phyloP scores from a whole-genome alignment of 495 filamentous ascomycete species.

The Trichocladium uniseriatum region DNA sequence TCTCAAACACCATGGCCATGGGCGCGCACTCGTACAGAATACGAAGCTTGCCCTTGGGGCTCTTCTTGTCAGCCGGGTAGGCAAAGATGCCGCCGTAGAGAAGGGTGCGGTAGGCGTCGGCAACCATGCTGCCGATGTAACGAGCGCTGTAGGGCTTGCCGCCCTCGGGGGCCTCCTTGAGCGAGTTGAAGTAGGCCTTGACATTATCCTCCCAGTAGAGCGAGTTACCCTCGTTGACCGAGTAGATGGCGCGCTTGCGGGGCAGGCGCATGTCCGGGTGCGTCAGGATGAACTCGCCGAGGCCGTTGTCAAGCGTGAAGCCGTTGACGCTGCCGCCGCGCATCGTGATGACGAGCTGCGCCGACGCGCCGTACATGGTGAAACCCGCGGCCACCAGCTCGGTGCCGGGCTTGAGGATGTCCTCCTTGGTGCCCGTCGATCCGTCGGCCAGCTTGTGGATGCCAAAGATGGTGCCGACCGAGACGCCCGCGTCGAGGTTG shows the following conservation, averaged over 20 bases:
- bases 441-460: slow-evolving; percentile 76
- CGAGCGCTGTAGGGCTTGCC: slow-evolving; percentile 89
- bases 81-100: slow-evolving; percentile 96
- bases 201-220: slow-evolving; percentile 89
- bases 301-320: slow-evolving; percentile 90
- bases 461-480: slow-evolving; percentile 95
- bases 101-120: slow-evolving; percentile 91
- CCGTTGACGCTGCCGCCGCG: slow-evolving; percentile 86
- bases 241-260: slow-evolving; percentile 76
- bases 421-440: slow-evolving; percentile 62
- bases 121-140: slow-evolving; percentile 97
- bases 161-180: slow-evolving; percentile 62
- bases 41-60: slow-evolving; percentile 91
- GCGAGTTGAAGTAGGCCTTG: slow-evolving; percentile 76
- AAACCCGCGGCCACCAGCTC: slow-evolving; percentile 91
- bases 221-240: slow-evolving; percentile 96
- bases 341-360: slow-evolving; percentile 96
- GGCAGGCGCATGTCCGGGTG: slow-evolving; percentile 92
- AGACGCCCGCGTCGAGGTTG: slow-evolving; percentile 96
- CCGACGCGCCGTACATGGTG: slow-evolving; percentile 98
- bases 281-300: slow-evolving; percentile 97
- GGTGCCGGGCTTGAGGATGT: slow-evolving; percentile 78
- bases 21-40: slow-evolving; percentile 98
- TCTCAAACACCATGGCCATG: slow-evolving; percentile 99
- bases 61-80: slow-evolving; percentile 96